These are phyloP conservation scores for Alternaria dauci DNA, from an alignment of 2,329 filamentous ascomycete species.

Conservation along the genomic window DNA sequence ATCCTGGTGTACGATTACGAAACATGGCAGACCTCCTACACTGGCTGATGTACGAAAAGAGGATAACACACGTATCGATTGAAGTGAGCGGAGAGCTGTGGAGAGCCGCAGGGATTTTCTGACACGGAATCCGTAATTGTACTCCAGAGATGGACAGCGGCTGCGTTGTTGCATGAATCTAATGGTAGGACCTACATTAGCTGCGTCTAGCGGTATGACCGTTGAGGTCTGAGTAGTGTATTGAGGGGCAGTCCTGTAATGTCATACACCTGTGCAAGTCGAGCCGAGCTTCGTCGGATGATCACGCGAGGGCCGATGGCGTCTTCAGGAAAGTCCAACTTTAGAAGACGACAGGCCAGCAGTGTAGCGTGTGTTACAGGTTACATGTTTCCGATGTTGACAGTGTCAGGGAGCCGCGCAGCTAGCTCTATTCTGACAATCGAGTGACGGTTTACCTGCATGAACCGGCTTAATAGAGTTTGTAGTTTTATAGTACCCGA, in stretches of 20 bases:
- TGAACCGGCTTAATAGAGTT: not conserved
- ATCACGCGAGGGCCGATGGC: not conserved
- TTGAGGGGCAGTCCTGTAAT: conserved; percentile 4
- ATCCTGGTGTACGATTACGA: not conserved
- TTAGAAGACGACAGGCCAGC: not conserved
- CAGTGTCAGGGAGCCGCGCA: not conserved
- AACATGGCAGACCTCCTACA: not conserved
- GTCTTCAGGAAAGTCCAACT: not conserved
- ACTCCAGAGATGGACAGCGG: not conserved
- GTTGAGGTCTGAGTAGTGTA: conserved; percentile 1
- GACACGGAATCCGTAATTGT: not conserved
- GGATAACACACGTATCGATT: not conserved
- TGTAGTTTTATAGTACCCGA: conserved; percentile 2
- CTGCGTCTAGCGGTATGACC: conserved; percentile 6
- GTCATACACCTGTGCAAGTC: not conserved
- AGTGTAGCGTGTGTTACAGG: not conserved
- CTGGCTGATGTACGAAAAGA: not conserved
- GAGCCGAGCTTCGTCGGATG: not conserved
- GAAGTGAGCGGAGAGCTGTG: not conserved
- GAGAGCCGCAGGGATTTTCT: not conserved
- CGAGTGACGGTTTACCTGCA: not conserved
- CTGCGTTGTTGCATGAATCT: conserved; percentile 5
- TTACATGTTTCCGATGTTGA: not conserved
- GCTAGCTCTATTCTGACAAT: not conserved
- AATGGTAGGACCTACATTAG: conserved; percentile 1